phyloP scores from a whole-genome alignment of 352 stramenopile genomes.

The Albugo candida region DNA sequence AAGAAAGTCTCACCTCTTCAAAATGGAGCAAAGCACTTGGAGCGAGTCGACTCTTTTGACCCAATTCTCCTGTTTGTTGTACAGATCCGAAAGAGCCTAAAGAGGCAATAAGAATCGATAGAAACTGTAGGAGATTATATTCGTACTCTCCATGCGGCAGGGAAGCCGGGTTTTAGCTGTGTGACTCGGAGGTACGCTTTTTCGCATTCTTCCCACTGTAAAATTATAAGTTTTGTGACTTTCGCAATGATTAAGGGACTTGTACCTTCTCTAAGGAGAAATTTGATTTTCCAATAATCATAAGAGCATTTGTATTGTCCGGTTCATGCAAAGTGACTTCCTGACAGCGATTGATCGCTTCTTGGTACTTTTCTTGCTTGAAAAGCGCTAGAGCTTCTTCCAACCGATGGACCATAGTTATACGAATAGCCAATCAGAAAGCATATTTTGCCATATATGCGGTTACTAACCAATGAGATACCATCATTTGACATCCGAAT shows the following conservation, averaged over 20 bases:
- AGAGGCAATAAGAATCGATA: not conserved
- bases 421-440: too few relatives aligned
- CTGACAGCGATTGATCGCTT: constrained; percentile 38
- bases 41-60: constrained; percentile 45
- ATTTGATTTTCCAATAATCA: constrained; percentile 59
- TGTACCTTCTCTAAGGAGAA: constrained; percentile 48
- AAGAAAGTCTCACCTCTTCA: constrained; percentile 21
- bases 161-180: constrained; percentile 47
- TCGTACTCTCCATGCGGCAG: constrained; percentile 59
- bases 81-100: constrained; percentile 62
- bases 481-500: too few relatives aligned
- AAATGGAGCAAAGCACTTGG: constrained; percentile 51
- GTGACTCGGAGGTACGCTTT: constrained; percentile 40
- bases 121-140: not conserved
- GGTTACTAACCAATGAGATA: too few relatives aligned
- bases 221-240: too few relatives aligned
- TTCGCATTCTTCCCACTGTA: constrained; percentile 48
- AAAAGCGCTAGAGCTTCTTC: constrained; percentile 45
- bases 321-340: constrained; percentile 58
- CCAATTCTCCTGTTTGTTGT: constrained; percentile 21
- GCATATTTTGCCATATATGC: too few relatives aligned
- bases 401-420: constrained; percentile 12
- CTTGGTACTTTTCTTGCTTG: constrained; percentile 52
- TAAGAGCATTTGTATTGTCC: constrained; percentile 65
- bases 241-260: not conserved